Percentiles rank a stretch among this genome's conserved stretches.
These are phyloP conservation scores for Terana coerulea DNA, from an alignment of 768 basidiomycete genomes.

Conservation along the genomic window DNA sequence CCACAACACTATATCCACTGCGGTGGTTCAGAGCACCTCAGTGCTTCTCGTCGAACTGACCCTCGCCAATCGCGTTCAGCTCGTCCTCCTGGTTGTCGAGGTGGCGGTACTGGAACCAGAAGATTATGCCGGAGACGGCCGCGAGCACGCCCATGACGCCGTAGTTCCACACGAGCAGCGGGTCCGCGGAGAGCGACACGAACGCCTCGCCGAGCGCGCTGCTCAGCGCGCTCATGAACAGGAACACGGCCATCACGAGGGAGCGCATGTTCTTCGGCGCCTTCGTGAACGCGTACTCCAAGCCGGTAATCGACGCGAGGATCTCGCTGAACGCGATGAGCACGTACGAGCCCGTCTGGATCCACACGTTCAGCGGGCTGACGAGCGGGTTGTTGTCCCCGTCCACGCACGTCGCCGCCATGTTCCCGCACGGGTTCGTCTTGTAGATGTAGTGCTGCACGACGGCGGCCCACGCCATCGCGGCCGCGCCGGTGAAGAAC, in stretches of 20 bases:
- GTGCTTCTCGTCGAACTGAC: conserved; percentile 25
- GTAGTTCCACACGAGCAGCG: conserved; percentile 76
- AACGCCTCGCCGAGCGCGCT: conserved; percentile 69
- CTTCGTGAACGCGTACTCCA: conserved; percentile 89
- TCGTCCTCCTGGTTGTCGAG: conserved; percentile 62
- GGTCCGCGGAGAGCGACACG: conserved; percentile 66
- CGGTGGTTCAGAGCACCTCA: too few species aligned
- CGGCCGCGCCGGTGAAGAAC: conserved; percentile 31
- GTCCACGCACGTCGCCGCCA: conserved; percentile 51
- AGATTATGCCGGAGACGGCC: conserved; percentile 45
- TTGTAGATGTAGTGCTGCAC: conserved; percentile 75
- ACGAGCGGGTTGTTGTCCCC: conserved; percentile 36
- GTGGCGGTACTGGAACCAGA: conserved; percentile 49
- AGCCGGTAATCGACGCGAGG: conserved; percentile 74
- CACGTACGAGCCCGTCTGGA: conserved; percentile 67
- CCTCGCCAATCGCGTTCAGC: conserved; percentile 50
- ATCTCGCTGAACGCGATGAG: conserved; percentile 70
- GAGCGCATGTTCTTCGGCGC: conserved; percentile 89
- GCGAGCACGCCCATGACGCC: conserved; percentile 54
- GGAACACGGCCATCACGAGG: conserved; percentile 61
- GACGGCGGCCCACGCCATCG: conserved; percentile 47
- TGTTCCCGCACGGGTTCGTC: conserved; percentile 44
- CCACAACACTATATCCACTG: too few species aligned
- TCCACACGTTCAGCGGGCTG: conserved; percentile 75
- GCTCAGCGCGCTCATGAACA: conserved; percentile 50